Conservation (phyloP, 768 basidiomycete species). For the Trametes cinnabarina region DNA sequence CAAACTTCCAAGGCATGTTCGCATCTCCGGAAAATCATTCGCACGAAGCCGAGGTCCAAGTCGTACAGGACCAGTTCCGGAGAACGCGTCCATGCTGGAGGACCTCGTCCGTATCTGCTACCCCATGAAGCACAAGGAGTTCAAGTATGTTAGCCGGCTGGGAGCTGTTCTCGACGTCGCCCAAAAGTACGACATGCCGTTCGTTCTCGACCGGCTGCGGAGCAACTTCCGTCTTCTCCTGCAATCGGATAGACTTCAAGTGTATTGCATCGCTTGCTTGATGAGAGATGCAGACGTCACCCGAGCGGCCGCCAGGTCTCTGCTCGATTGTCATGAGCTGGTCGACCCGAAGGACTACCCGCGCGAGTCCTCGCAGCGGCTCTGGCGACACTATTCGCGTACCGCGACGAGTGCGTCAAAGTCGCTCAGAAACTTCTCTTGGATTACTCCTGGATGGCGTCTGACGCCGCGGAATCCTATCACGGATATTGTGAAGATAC, state of each 20-base stretch:
- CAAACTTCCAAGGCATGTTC: constrained; percentile 29
- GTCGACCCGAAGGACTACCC: too few species aligned
- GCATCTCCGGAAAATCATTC: neutral
- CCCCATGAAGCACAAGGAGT: constrained; percentile 4
- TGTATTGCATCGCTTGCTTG: constrained; percentile 15
- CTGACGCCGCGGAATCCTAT: too few species aligned
- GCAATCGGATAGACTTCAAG: constrained; percentile 2
- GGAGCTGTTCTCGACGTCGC: constrained; percentile 3
- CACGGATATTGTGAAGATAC: too few species aligned
- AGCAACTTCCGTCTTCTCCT: neutral
- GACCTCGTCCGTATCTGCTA: constrained; percentile 12
- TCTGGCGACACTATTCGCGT: too few species aligned
- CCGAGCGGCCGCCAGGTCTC: neutral
- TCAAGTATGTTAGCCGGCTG: neutral
- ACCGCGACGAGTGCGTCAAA: too few species aligned
- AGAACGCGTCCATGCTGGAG: constrained; percentile 9
- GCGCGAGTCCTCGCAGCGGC: too few species aligned
- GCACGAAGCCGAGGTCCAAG: neutral
- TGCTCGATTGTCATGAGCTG: neutral
- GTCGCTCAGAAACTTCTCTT: too few species aligned
- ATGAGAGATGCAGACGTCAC: neutral
- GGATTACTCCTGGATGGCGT: too few species aligned
- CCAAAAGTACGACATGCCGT: constrained; percentile 25
- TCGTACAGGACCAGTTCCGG: neutral
- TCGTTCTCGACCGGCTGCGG: neutral